Evolutionary conservation across 73 alveolate genomes (phyloP).

Genomic region (Paramecium bursaria): DNA sequence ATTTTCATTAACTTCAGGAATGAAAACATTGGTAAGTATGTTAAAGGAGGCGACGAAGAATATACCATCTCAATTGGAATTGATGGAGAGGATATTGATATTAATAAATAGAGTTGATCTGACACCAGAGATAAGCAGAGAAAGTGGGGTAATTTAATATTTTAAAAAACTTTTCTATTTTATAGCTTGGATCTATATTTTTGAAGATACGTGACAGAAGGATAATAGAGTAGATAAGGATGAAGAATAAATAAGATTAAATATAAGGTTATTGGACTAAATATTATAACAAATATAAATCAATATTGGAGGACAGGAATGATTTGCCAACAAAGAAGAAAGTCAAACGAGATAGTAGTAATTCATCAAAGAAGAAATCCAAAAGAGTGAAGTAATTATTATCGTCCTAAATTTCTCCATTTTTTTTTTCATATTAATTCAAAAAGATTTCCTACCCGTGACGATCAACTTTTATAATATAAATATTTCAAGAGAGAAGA

Average conservation of each 20-base stretch:
- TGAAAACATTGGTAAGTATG: not conserved
- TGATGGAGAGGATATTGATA: conserved; percentile 15
- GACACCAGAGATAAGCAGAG: conserved; percentile 15
- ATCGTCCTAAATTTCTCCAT: too few species aligned
- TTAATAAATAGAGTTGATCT: conserved; percentile 8
- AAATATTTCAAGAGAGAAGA: conserved; percentile 5
- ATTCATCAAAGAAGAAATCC: not conserved
- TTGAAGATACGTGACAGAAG: conserved; percentile 24
- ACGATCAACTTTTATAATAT: not conserved
- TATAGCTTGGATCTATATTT: conserved; percentile 17
- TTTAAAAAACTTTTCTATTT: not conserved
- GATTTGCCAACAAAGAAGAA: not conserved
- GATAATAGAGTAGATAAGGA: conserved; percentile 5
- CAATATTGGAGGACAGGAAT: conserved; percentile 36
- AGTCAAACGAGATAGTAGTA: not conserved
- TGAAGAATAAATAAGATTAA: not conserved
- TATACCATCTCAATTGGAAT: conserved; percentile 4
- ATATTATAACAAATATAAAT: conserved; percentile 2
- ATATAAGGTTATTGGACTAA: conserved; percentile 12
- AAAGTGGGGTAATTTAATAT: not conserved
- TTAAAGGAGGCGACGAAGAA: conserved; percentile 34
- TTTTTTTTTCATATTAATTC: too few species aligned
- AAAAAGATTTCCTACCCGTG: not conserved
- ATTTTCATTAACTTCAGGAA: not conserved
- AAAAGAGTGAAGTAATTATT: not conserved